These are phyloP conservation scores for Paramecium sonneborni DNA, from an alignment of 73 alveolate species.

Conservation along the genomic window DNA sequence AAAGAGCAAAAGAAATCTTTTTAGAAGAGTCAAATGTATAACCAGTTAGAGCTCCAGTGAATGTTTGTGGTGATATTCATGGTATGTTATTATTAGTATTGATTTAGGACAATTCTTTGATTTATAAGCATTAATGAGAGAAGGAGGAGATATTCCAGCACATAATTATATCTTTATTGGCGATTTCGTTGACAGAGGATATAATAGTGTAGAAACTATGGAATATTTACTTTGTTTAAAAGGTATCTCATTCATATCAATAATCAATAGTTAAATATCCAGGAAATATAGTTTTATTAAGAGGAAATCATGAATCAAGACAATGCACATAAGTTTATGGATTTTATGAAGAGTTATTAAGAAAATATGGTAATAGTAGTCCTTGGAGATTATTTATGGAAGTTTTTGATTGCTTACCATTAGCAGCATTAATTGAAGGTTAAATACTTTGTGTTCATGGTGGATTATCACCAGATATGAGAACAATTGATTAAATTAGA, in stretches of 20 bases:
- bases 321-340: constrained; percentile 74
- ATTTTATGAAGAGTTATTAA: constrained; percentile 81
- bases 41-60: constrained; percentile 78
- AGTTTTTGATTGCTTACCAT: constrained; percentile 76
- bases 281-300: constrained; percentile 51
- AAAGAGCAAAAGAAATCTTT: constrained; percentile 80
- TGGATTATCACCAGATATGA: constrained; percentile 92
- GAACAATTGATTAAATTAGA: constrained; percentile 86
- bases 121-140: constrained; percentile 65
- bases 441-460: constrained; percentile 94
- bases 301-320: constrained; percentile 72
- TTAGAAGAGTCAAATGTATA: constrained; percentile 75
- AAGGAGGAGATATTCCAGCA: constrained; percentile 79
- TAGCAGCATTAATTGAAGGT: constrained; percentile 88
- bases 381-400: constrained; percentile 85
- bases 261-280: constrained; percentile 57
- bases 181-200: constrained; percentile 85
- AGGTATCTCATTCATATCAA: constrained; percentile 40
- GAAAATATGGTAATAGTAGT: constrained; percentile 89
- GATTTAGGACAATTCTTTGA: constrained; percentile 65
- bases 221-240: constrained; percentile 69
- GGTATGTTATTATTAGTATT: constrained; percentile 21
- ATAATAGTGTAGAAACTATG: constrained; percentile 78
- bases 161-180: constrained; percentile 85
- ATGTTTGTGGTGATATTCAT: constrained; percentile 90